Conservation (phyloP, 495 filamentous ascomycete species). For the Astrocystis sublimbata region DNA sequence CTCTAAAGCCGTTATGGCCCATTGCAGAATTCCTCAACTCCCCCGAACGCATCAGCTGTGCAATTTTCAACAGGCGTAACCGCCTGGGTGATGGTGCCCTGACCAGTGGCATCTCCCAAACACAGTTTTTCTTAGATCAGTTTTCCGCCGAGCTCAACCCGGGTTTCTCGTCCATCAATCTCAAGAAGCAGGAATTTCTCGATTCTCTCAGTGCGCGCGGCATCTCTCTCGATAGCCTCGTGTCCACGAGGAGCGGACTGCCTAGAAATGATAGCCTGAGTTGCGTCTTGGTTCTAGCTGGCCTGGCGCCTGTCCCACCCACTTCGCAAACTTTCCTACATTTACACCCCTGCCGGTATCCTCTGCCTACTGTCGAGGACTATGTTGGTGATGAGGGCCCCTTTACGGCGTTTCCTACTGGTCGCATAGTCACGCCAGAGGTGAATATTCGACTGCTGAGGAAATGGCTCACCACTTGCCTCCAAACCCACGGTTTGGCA, state of each 20-base stretch:
- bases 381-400: background rate
- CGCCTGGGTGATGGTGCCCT: slow-evolving; percentile 1
- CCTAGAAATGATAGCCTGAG: background rate
- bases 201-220: background rate
- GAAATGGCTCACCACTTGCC: background rate
- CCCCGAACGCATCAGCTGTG: slow-evolving; percentile 15
- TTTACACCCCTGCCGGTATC: background rate
- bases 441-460: background rate
- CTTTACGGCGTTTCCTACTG: background rate
- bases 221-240: background rate
- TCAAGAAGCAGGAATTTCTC: background rate
- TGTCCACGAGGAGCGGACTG: background rate
- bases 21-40: slow-evolving; percentile 16
- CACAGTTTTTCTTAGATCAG: background rate
- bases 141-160: background rate
- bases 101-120: background rate
- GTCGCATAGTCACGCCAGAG: background rate
- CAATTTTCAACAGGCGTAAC: slow-evolving; percentile 16
- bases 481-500: background rate
- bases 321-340: background rate
- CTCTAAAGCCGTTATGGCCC: slow-evolving; percentile 17
- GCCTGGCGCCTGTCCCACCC: background rate
- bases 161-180: background rate
- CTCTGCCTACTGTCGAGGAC: background rate
- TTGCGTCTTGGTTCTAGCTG: background rate